Conservation (phyloP, 345 rosid genomes). For the Eucalyptus rudis region DNA sequence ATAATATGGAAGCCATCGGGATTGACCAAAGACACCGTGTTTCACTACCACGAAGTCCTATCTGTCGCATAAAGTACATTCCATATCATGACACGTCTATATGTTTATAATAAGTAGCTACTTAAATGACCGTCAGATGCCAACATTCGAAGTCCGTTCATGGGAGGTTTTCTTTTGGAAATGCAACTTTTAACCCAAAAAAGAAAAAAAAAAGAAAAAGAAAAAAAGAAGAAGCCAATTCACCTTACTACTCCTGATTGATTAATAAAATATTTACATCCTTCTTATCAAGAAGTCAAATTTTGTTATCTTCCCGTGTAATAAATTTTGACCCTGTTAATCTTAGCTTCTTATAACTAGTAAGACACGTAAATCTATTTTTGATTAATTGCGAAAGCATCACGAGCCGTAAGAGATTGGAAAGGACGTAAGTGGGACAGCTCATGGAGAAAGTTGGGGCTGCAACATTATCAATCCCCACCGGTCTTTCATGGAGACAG, state of each 20-base stretch:
- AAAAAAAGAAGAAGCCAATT: too few species aligned
- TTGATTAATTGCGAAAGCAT: not conserved
- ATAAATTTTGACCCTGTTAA: not conserved
- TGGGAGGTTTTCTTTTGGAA: not conserved
- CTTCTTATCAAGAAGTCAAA: not conserved
- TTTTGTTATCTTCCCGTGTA: not conserved
- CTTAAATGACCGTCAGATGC: not conserved
- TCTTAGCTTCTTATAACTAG: not conserved
- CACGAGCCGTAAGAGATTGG: not conserved
- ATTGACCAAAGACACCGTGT: not conserved
- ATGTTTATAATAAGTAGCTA: not conserved
- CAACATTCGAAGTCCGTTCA: not conserved
- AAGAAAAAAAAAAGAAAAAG: too few species aligned
- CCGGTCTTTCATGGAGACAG: not conserved
- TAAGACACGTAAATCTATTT: too few species aligned
- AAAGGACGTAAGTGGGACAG: not conserved
- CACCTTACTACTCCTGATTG: too few species aligned
- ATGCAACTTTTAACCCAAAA: not conserved
- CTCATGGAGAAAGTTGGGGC: not conserved
- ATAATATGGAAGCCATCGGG: too few species aligned
- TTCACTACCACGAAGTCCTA: not conserved
- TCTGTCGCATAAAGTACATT: not conserved
- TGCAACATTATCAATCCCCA: not conserved
- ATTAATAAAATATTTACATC: too few species aligned
- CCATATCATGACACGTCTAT: not conserved